These are phyloP conservation scores for Botryotinia globosa DNA, from an alignment of 2,329 filamentous ascomycete species.

Conservation along the genomic window DNA sequence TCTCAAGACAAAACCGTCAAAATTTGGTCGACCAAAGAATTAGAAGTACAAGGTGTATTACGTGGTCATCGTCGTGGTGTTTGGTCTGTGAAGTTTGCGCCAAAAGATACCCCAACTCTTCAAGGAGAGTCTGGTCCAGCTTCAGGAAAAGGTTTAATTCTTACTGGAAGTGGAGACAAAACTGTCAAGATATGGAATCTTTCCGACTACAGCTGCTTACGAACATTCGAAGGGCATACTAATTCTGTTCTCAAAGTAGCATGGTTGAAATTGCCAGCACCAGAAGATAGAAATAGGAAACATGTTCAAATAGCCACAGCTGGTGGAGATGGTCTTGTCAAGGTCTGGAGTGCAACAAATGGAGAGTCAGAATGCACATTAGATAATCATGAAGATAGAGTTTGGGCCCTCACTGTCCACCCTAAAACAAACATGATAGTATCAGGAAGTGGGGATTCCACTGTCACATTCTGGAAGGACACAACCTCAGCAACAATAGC, in stretches of 20 bases:
- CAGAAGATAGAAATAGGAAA: slow-evolving; percentile 53
- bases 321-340: slow-evolving; percentile 90
- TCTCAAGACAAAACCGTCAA: slow-evolving; percentile 97
- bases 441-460: slow-evolving; percentile 89
- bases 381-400: slow-evolving; percentile 94
- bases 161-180: slow-evolving; percentile 94
- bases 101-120: slow-evolving; percentile 69
- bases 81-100: slow-evolving; percentile 91
- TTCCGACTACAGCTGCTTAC: slow-evolving; percentile 84
- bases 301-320: slow-evolving; percentile 77
- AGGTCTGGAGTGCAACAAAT: slow-evolving; percentile 86
- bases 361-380: slow-evolving; percentile 86
- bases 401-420: slow-evolving; percentile 83
- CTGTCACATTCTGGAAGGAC: slow-evolving; percentile 93
- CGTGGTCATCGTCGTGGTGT: slow-evolving; percentile 92
- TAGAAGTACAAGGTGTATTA: slow-evolving; percentile 86
- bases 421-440: slow-evolving; percentile 69
- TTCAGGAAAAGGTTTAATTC: slow-evolving; percentile 74
- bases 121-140: slow-evolving; percentile 69
- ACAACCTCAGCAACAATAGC: slow-evolving; percentile 78
- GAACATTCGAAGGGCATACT: slow-evolving; percentile 94
- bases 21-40: slow-evolving; percentile 88
- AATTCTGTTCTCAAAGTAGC: slow-evolving; percentile 92
- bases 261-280: slow-evolving; percentile 65
- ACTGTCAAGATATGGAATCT: slow-evolving; percentile 95